Base-by-base conservation (phyloP, 2,329 filamentous ascomycete genomes). In the Penicillium sp. region DNA sequence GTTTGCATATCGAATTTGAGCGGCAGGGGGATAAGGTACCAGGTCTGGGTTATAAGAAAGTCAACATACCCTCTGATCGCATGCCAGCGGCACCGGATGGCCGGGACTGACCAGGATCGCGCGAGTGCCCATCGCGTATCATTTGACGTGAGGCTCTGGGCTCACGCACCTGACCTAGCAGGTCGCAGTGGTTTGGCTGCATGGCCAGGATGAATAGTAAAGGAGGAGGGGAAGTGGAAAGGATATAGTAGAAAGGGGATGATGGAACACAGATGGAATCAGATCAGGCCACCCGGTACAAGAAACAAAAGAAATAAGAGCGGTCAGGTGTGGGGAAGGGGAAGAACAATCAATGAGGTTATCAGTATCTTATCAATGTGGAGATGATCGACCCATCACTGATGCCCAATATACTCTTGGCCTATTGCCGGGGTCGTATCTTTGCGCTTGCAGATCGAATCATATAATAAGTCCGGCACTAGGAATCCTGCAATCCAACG, bases 41-140 rank as follows among this genome's bases (percentile, higher is more conserved):
- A 37, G 40, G 24, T 34, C 27, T 23, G 6, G 42, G 22, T 54
- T 57, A 54, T 52, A 50, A 51, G 38, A 38, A 24, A 47, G 16
- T 27, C 24, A 37, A 63, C 69, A 46, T 62, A 73, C 70, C 70
- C 61, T 73, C 70, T 59, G 70, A 72, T 62, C 69, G 68, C 59
- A 63, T 62, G 58, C 63, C 56, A 16, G 52, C 55, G 42, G 59
- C 64, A 64, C 61, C 63, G 43, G 68, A 65, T 50, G 58, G 57
- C 40, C 61, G 66, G 57, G 67, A 62, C 62, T 65, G 62, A 51
- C 58, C 58, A 49, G 46, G 57, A 54, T 65, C 65, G 51, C 55
- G 62, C 56, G 56, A 49, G 54, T 63, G 62, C 50, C 50, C 55
- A 54, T 67, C 67, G 54, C 64, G 62, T 55, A 64, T 64, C 61